phyloP scores from a whole-genome alignment of 208 protist species.

The Phytomonas sp. region DNA sequence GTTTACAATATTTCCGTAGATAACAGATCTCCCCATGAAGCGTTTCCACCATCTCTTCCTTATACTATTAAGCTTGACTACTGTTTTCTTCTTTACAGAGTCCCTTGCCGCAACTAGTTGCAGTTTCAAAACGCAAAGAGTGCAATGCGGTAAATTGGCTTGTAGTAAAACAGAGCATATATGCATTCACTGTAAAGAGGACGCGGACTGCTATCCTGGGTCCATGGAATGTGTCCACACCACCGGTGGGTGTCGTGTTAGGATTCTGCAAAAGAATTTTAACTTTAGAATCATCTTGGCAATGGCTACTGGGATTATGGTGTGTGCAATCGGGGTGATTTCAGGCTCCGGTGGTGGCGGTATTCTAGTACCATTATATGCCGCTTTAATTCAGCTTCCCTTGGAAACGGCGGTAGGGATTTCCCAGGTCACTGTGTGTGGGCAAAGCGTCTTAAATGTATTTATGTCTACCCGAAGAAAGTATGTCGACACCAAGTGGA shows the following conservation, averaged over 20 bases:
- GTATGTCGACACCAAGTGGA: conserved; percentile 34
- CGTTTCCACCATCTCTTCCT: background rate
- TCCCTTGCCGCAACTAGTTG: conserved; percentile 17
- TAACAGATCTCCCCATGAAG: conserved; percentile 2
- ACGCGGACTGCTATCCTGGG: conserved; percentile 55
- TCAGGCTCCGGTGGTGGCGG: conserved; percentile 79
- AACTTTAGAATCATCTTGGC: conserved; percentile 25
- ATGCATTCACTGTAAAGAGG: conserved; percentile 34
- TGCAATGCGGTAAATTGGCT: conserved; percentile 54
- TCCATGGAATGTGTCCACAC: conserved; percentile 35
- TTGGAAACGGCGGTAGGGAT: conserved; percentile 58
- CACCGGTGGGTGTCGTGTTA: conserved; percentile 39
- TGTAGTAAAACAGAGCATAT: conserved; percentile 28
- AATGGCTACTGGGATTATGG: conserved; percentile 35
- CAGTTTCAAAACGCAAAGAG: conserved; percentile 42
- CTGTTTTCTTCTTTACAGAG: conserved; percentile 9
- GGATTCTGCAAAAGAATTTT: conserved; percentile 22
- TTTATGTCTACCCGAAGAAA: conserved; percentile 43
- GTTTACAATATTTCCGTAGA: background rate
- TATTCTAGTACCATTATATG: conserved; percentile 80
- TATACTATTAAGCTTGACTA: conserved; percentile 11
- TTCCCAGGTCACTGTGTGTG: conserved; percentile 83
- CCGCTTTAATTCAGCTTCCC: conserved; percentile 34
- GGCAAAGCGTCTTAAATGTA: conserved; percentile 76
- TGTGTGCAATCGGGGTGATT: conserved; percentile 67